Percentiles rank a stretch among this genome's conserved stretches.
Evolutionary conservation across 2,329 filamentous ascomycete genomes (phyloP).

Genomic region (Verticillium zaregamsianum): DNA sequence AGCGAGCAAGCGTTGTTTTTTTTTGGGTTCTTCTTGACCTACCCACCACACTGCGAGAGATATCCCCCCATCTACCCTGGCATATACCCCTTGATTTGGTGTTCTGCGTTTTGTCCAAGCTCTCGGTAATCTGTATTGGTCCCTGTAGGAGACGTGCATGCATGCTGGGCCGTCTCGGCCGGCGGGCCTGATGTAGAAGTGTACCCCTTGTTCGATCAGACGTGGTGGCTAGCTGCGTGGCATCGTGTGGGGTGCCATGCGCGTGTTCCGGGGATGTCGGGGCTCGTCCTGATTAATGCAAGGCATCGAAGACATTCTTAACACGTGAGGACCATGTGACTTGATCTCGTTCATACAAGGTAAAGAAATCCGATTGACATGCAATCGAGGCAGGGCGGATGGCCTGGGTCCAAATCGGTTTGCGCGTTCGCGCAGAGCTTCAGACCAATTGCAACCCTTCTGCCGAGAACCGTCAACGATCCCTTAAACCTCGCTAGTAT

Average conservation of each 20-base stretch:
- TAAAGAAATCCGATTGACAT: too few species aligned
- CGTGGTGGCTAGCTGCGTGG: background rate
- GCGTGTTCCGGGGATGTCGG: background rate
- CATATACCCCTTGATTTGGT: conserved; percentile 4
- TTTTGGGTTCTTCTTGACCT: conserved; percentile 9
- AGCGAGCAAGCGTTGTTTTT: conserved; percentile 7
- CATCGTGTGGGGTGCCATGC: background rate
- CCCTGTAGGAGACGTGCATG: background rate
- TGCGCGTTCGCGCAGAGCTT: too few species aligned
- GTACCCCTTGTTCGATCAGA: background rate
- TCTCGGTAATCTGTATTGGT: background rate
- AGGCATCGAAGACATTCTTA: background rate
- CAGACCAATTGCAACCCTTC: too few species aligned
- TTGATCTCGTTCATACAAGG: too few species aligned
- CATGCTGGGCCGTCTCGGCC: background rate
- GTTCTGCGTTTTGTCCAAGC: background rate
- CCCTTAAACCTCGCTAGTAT: too few species aligned
- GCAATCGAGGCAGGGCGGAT: too few species aligned
- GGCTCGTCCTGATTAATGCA: background rate
- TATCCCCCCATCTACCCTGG: conserved; percentile 3
- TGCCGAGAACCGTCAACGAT: too few species aligned
- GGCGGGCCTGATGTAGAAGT: background rate
- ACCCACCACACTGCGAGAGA: conserved; percentile 3
- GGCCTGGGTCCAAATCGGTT: too few species aligned
- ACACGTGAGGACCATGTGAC: too few species aligned